Evolutionary conservation across 176 grass and related monocot genomes (phyloP), one percentile per base, ranked within the genome.

Genomic region (Metroxylon sagu): DNA sequence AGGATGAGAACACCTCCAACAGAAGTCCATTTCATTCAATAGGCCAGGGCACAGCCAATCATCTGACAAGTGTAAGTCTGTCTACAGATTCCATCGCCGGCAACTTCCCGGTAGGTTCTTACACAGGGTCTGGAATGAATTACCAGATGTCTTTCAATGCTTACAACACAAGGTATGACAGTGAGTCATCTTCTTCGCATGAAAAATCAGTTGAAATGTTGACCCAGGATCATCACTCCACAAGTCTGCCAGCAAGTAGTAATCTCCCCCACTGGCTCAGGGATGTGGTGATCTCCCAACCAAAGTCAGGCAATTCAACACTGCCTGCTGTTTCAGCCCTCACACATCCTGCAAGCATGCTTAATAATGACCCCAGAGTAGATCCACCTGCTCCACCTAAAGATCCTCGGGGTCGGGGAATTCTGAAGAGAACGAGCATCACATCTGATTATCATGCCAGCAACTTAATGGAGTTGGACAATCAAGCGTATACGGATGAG

Each of bases 221-320:
- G 65, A 12, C 29, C 35, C 64, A 54, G 26, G 25, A 76, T 49
- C 29, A 74, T 68, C 50, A 58, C 15, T 25, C 57, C 6, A 79
- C 78, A 0, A 14, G 35, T 76, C 74, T 68, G 29, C 69, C 68
- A 26, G 26, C 50, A 31, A 62, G 62, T 27, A 79, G 25, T 14
- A 43, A 43, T 65, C 86, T 89, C 64, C 86, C 86, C 6, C 78
- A 85, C 73, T 89, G 86, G 86, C 86, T 89, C 23, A 85, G 55
- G 6, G 84, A 79, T 60, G 82, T 65, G 48, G 56, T 53, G 0
- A 49, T 66, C 19, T 76, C 68, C 0, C 51, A 65, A 29, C 50
- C 19, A 52, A 64, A 70, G 49, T 63, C 48, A 62, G 25, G 66
- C 12, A 61, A 62, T 52, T 65, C 54, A 2, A 71, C 70, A 19